Percentiles rank a stretch among this genome's conserved stretches.
phyloP scores from a whole-genome alignment of 805 yeast genomes.

The Schwanniomyces polymorphus region DNA sequence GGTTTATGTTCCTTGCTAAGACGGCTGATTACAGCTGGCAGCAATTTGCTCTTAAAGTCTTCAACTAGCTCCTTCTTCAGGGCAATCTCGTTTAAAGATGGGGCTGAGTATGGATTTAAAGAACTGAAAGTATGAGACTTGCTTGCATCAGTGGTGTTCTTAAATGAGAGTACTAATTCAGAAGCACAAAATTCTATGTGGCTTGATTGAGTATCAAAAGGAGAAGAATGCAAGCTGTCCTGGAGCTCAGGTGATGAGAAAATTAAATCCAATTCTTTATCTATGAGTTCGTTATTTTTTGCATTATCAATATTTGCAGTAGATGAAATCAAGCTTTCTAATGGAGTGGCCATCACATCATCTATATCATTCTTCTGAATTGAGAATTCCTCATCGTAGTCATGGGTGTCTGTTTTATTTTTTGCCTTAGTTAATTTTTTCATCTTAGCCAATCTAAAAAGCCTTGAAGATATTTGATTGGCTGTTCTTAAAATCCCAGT shows the following conservation, averaged over 20 bases:
- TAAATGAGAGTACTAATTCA: constrained; percentile 8
- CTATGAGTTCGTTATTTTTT: constrained; percentile 24
- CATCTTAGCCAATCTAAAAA: constrained; percentile 26
- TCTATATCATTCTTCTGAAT: constrained; percentile 15
- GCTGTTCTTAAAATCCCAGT: constrained; percentile 36
- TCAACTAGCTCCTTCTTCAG: constrained; percentile 7
- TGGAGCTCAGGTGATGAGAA: constrained; percentile 24
- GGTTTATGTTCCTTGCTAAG: constrained; percentile 12
- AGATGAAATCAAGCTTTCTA: constrained; percentile 20
- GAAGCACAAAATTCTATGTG: constrained; percentile 4
- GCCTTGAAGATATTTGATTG: constrained; percentile 35
- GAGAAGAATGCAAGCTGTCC: constrained; percentile 5
- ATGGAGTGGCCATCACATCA: constrained; percentile 27
- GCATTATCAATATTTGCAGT: not conserved
- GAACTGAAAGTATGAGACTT: constrained; percentile 8
- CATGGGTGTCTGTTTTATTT: not conserved
- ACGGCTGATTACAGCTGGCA: constrained; percentile 1
- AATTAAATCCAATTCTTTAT: constrained; percentile 28
- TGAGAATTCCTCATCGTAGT: constrained; percentile 3
- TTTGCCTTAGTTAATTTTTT: constrained; percentile 18
- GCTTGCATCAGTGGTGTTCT: constrained; percentile 1
- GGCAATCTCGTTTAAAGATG: constrained; percentile 1
- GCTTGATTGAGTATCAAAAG: not conserved
- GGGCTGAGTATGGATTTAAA: constrained; percentile 1
- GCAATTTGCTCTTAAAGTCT: not conserved